A percentile compares a stretch with the other conserved stretches of the same genome.
These are phyloP conservation scores for Aspergillus sp. DNA, from an alignment of 2,329 filamentous ascomycete species.

Conservation along the genomic window DNA sequence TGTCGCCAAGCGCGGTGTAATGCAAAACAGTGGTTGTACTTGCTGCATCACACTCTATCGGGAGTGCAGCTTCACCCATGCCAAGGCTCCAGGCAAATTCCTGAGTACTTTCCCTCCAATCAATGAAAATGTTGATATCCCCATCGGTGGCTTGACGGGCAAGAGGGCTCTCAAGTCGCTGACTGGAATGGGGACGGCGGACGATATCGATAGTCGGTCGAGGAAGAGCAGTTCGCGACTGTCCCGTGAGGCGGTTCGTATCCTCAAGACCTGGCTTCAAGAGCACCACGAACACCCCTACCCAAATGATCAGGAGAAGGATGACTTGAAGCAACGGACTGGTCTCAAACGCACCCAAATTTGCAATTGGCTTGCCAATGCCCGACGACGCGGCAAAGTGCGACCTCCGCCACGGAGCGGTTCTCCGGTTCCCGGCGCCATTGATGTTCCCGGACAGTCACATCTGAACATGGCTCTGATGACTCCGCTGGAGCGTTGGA, in stretches of 20 bases:
- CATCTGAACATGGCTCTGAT: conserved; percentile 54
- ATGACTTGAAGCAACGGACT: conserved; percentile 72
- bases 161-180: conserved; percentile 44
- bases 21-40: conserved; percentile 44
- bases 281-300: conserved; percentile 81
- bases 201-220: conserved; percentile 37
- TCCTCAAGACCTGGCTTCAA: conserved; percentile 81
- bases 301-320: conserved; percentile 83
- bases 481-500: conserved; percentile 68
- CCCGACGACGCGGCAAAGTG: conserved; percentile 77
- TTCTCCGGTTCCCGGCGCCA: conserved; percentile 68
- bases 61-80: conserved; percentile 48
- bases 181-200: conserved; percentile 30
- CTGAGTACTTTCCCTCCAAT: conserved; percentile 46
- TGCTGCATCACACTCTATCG: conserved; percentile 49
- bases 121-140: conserved; percentile 41
- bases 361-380: conserved; percentile 89
- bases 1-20: conserved; percentile 43
- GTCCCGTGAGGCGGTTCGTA: conserved; percentile 74
- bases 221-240: conserved; percentile 74
- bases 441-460: conserved; percentile 67
- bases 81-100: conserved; percentile 40
- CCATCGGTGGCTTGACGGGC: conserved; percentile 38
- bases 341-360: conserved; percentile 82
- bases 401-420: conserved; percentile 61